Percentiles rank a stretch among this genome's conserved stretches.
phyloP scores from a whole-genome alignment of 2,329 filamentous ascomycete species.

The Pseudogymnoascus sp. region DNA sequence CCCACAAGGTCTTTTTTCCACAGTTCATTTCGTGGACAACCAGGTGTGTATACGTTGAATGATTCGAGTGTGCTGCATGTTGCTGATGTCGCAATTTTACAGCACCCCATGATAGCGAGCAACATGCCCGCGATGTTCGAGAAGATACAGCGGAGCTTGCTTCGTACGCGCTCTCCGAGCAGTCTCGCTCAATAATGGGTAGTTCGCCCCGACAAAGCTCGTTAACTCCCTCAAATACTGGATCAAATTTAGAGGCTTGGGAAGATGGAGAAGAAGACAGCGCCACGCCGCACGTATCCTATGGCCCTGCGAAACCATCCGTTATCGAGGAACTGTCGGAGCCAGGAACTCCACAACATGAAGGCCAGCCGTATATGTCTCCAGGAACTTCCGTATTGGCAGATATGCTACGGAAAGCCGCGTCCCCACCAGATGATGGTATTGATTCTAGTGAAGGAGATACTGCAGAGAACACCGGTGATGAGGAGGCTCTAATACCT shows the following conservation, averaged over 20 bases:
- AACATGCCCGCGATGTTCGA: slow-evolving; percentile 71
- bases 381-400: slow-evolving; percentile 39
- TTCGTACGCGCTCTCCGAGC: slow-evolving; percentile 67
- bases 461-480: background rate
- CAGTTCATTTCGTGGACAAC: slow-evolving; percentile 51
- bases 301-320: slow-evolving; percentile 31
- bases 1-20: slow-evolving; percentile 67
- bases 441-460: background rate
- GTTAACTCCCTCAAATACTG: background rate
- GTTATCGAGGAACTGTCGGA: slow-evolving; percentile 57
- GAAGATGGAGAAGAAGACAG: background rate
- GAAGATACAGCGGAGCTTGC: slow-evolving; percentile 84
- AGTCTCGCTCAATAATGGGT: slow-evolving; percentile 26
- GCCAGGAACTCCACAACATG: slow-evolving; percentile 40
- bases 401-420: slow-evolving; percentile 38
- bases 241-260: slow-evolving; percentile 23
- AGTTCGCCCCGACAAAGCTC: slow-evolving; percentile 19
- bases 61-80: background rate
- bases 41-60: slow-evolving; percentile 36
- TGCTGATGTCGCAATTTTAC: background rate
- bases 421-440: slow-evolving; percentile 14
- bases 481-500: background rate
- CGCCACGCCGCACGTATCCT: slow-evolving; percentile 23
- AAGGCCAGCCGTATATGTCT: slow-evolving; percentile 25
- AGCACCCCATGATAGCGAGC: slow-evolving; percentile 57